A percentile compares a stretch with the other conserved stretches of the same genome.
These are phyloP conservation scores for Elsinoe batatas DNA, from an alignment of 2,329 filamentous ascomycete species.

Conservation along the genomic window DNA sequence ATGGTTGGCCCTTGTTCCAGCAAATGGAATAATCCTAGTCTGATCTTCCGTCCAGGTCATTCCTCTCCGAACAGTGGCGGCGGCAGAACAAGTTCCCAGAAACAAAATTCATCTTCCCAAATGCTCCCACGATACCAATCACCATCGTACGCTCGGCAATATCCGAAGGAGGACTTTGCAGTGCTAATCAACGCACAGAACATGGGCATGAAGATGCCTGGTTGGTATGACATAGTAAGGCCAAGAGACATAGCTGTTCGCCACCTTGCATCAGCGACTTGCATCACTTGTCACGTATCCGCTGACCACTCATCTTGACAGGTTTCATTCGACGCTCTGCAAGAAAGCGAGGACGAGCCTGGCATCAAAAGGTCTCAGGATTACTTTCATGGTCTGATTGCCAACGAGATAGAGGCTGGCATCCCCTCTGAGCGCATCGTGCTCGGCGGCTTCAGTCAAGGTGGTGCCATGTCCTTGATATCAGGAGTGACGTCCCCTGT, in stretches of 20 bases:
- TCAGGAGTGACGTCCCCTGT: constrained; percentile 62
- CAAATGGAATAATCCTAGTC: not conserved
- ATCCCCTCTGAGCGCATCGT: constrained; percentile 78
- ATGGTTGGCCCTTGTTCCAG: constrained; percentile 45
- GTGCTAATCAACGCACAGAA: constrained; percentile 42
- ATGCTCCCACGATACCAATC: constrained; percentile 78
- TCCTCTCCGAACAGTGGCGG: constrained; percentile 79
- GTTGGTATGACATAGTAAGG: constrained; percentile 73
- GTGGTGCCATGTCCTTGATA: constrained; percentile 78
- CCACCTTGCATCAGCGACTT: constrained; percentile 8
- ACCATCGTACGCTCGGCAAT: constrained; percentile 50
- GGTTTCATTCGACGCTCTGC: constrained; percentile 38
- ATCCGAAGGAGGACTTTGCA: not conserved
- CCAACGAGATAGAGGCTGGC: constrained; percentile 67
- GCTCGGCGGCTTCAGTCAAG: constrained; percentile 76
- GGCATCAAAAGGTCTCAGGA: constrained; percentile 65
- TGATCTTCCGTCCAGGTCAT: constrained; percentile 43
- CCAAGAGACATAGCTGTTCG: constrained; percentile 27
- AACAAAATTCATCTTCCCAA: constrained; percentile 88
- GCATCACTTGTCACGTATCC: not conserved
- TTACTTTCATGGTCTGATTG: constrained; percentile 71
- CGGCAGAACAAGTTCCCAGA: constrained; percentile 70
- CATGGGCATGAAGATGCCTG: constrained; percentile 69
- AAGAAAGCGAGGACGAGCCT: constrained; percentile 51
- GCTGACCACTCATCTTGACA: constrained; percentile 17